phyloP scores from a whole-genome alignment of 495 filamentous ascomycete genomes.

The Aspergillus steynii region DNA sequence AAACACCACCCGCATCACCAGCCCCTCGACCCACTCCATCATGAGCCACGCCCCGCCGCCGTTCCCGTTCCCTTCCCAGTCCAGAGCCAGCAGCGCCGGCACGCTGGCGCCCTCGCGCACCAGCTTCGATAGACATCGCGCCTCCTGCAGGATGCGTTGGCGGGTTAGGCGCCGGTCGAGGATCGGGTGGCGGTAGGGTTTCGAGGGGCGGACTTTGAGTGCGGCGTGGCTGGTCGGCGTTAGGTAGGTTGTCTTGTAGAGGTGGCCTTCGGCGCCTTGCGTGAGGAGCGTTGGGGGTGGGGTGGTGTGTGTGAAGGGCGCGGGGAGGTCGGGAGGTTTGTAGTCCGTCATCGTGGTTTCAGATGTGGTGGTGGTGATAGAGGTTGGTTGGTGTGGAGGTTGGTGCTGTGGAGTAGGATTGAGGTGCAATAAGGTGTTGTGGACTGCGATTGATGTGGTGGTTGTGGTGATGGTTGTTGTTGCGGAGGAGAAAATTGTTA shows the following conservation, averaged over 20 bases:
- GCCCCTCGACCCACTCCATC: constrained; percentile 89
- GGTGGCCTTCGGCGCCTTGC: constrained; percentile 93
- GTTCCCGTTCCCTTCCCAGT: constrained; percentile 61
- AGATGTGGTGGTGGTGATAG: too few relatives aligned
- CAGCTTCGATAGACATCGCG: constrained; percentile 76
- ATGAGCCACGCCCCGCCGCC: constrained; percentile 72
- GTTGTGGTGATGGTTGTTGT: background rate
- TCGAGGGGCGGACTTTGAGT: constrained; percentile 90
- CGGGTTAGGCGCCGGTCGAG: constrained; percentile 88
- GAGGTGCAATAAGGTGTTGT: background rate
- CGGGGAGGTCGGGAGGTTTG: constrained; percentile 57
- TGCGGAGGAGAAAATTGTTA: background rate
- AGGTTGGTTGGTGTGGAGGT: too few relatives aligned
- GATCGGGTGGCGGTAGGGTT: constrained; percentile 87
- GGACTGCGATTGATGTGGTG: background rate
- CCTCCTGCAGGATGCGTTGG: constrained; percentile 82
- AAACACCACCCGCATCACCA: constrained; percentile 64
- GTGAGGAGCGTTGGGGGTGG: constrained; percentile 64
- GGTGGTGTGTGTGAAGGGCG: constrained; percentile 60
- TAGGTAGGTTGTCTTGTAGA: constrained; percentile 87
- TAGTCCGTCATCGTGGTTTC: constrained; percentile 12
- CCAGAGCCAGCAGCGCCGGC: constrained; percentile 73
- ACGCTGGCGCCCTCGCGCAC: constrained; percentile 74
- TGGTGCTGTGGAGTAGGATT: background rate
- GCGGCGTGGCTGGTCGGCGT: constrained; percentile 66